Evolutionary conservation across 2,329 filamentous ascomycete genomes (phyloP).

Genomic region (Colletotrichum sp.): DNA sequence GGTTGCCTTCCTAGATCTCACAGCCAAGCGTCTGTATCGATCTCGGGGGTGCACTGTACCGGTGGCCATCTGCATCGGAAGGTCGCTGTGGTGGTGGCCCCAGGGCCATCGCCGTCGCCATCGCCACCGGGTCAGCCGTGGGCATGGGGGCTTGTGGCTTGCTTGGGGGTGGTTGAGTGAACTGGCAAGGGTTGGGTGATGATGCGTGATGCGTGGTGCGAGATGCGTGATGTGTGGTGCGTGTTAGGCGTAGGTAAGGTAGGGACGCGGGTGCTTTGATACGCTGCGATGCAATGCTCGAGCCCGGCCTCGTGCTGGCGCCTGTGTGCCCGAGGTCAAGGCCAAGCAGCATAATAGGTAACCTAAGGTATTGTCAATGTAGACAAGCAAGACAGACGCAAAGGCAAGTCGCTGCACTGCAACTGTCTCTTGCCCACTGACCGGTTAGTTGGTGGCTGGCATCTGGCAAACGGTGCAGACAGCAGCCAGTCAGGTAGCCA

Average conservation of each 20-base stretch:
- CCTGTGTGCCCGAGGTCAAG: neutral
- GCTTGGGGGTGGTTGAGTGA: neutral
- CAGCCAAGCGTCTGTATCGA: slow-evolving; percentile 6
- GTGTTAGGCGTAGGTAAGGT: neutral
- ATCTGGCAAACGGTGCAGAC: neutral
- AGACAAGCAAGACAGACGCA: neutral
- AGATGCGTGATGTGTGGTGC: neutral
- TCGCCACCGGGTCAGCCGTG: neutral
- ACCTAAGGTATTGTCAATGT: neutral
- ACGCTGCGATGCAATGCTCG: neutral
- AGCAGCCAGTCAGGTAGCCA: neutral
- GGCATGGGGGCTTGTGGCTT: neutral
- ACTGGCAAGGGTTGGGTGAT: neutral
- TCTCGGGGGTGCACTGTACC: slow-evolving; percentile 8
- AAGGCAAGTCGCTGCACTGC: neutral
- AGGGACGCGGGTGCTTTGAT: neutral
- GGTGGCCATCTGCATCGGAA: neutral
- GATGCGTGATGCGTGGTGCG: neutral
- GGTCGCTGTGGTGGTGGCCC: neutral
- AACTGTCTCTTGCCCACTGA: neutral
- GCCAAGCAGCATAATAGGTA: neutral
- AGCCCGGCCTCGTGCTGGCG: neutral
- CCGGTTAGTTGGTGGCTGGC: neutral
- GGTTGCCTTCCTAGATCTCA: slow-evolving; percentile 13
- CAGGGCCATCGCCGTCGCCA: neutral